Conservation (phyloP, 164 flowering plant genomes). For the Litsea cubeba region DNA sequence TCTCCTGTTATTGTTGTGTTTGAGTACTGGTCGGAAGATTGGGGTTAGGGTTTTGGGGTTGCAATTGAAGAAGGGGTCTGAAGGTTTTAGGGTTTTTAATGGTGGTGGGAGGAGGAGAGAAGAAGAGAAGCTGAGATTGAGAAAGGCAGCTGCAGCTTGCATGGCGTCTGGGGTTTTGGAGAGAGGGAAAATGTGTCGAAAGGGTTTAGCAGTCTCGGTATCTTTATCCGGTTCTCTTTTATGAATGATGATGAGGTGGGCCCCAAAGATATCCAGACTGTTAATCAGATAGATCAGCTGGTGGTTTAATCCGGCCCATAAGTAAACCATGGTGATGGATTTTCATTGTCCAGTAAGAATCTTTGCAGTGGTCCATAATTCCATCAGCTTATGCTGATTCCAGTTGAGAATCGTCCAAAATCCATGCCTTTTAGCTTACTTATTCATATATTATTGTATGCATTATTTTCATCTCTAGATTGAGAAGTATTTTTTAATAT, state of each 20-base stretch:
- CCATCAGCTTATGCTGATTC: no score
- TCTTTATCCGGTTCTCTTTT: background rate
- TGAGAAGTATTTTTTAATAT: no score
- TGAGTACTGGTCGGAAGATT: background rate
- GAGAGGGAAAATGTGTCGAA: no score
- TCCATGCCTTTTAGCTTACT: no score
- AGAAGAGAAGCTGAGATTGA: background rate
- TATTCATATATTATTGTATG: no score
- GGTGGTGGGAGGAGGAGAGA: slow-evolving; percentile 3
- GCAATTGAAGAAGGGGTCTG: background rate
- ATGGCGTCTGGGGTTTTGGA: background rate
- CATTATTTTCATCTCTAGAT: no score
- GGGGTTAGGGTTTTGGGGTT: background rate
- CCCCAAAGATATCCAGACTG: background rate
- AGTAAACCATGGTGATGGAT: no score
- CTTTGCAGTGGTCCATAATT: no score
- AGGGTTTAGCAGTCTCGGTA: background rate
- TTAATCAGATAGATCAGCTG: background rate
- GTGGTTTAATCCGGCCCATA: background rate
- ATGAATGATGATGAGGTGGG: background rate
- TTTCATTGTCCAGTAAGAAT: no score
- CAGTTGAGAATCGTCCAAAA: no score
- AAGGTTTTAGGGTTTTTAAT: background rate
- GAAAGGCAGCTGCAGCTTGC: background rate
- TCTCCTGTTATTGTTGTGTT: background rate